Evolutionary conservation across 257 asterid genomes (phyloP), one percentile per base, ranked within the genome.

Genomic region (Plantago major): DNA sequence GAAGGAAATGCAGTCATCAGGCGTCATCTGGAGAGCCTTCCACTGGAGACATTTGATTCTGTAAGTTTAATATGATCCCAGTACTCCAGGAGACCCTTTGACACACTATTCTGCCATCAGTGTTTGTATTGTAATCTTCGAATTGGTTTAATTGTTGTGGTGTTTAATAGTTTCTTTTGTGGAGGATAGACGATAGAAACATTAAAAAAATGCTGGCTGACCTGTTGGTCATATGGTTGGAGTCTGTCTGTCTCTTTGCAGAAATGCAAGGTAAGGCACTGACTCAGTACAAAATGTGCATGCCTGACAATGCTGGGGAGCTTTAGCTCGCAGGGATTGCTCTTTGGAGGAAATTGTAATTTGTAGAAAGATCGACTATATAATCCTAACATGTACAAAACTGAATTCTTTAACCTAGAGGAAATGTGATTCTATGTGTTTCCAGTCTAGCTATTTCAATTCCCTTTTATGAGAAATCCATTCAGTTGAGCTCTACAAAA

Each of bases 1-100:
- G 95, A 73, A 71, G 98, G 98, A 58, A 91, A 86, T 81, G 96
- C 98, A 22, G 98, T 88, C 71, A 84, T 91, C 66, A 81, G 96
- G 61, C 94, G 98, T 42, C 96, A 91, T 77, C 71, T 91, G 71
- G 96, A 91, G 84, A 82, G 45, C 74, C 94, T 91, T 70, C 98
- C 98, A 47, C 57, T 91, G 62, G 98, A 91, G 78, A 91, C 94
- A 66, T 91, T 91, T 79, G 98, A 88, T 82, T 91, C 98, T 72
- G 98, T 91, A 83, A 84, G 98, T 79, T 73, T 61, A 15, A 37
- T 59, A 54, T 37, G 3, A 33, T 33, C 40, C 40, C 40, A 1
- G 40, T 33, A 33, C 8, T 33, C 40, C 40, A 33, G 7, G 7
- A 33, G 40, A 33, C 40, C 40, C 40, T 33, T 33, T 33, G 40